Evolutionary conservation across 768 basidiomycete species (phyloP), one percentile per base, ranked within the genome.

Genomic region (Pisolithus albus): DNA sequence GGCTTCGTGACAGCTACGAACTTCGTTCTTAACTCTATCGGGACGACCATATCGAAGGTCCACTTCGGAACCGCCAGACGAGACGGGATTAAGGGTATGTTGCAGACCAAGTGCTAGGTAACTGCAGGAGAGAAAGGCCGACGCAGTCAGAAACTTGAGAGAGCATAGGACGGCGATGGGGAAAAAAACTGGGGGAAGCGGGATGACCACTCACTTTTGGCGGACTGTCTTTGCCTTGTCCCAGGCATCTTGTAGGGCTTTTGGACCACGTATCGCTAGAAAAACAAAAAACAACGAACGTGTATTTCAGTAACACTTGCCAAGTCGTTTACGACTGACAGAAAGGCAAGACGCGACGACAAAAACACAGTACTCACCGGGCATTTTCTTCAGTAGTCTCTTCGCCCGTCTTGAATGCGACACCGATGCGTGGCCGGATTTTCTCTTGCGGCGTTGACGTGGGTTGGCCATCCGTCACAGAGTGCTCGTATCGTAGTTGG

Each of bases 401-500:
- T 90, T 83, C 47, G 88, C 83, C 61, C 83, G 78, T 45, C 74
- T 77, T 11, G 89, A 85, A 55, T 88, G 88, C 34, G 83, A 83
- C 47, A 90, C 78, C 19, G 84, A 71, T 57, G 74, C 83, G 66
- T 91, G 77, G n/a, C 81, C 74, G 16, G 83, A 93, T 40, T 86
- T 82, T 19, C 79, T 68, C 72, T 97, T 98, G 60, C 84, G 80
- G 54, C 93, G 80, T 70, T 98, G 95, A 51, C 94, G 83, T 58
- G 94, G 94, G 67, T 96, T 97, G 50, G 84, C 92, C 94, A 98
- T 96, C 19, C 39, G 37, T 18, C 26, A 30, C 3, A 13, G 26
- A 5, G 28, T 9, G 16, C 16, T 8, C 16, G 11, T 46, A 21
- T 34, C 16, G 45, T 21, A 30, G 45, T 40, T 10, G 10, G 10